Evolutionary conservation across 176 grass and related monocot genomes (phyloP).

Genomic region (Triticum urartu): DNA sequence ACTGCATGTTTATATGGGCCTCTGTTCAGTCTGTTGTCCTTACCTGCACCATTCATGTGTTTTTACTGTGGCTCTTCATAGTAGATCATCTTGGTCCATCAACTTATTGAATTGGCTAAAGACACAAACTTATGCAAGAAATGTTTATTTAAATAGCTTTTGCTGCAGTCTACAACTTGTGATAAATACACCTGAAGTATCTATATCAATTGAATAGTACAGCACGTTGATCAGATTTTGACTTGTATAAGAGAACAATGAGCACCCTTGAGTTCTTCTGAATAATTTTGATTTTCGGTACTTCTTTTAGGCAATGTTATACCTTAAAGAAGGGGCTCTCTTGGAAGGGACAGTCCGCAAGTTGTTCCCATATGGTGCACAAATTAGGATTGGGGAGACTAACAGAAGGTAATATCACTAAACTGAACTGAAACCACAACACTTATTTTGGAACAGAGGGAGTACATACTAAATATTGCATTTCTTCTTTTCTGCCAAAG

Average conservation of each 20-base stretch:
- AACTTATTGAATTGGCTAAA: background rate
- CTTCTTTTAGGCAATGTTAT: slow-evolving; percentile 55
- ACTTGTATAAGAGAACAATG: background rate
- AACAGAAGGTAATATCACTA: slow-evolving; percentile 65
- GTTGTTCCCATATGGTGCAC: slow-evolving; percentile 80
- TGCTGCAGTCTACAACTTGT: background rate
- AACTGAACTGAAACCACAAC: background rate
- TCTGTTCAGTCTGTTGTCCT: background rate
- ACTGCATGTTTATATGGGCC: slow-evolving; percentile 5
- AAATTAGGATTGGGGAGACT: slow-evolving; percentile 71
- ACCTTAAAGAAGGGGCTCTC: slow-evolving; percentile 77
- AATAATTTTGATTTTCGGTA: background rate
- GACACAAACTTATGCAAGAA: background rate
- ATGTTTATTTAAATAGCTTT: background rate
- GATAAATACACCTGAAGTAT: background rate
- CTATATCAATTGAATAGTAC: background rate
- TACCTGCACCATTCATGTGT: background rate
- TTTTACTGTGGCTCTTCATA: background rate
- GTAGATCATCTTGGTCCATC: background rate
- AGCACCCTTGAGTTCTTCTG: background rate
- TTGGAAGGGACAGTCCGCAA: slow-evolving; percentile 75
- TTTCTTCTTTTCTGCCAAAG: slow-evolving; percentile 25
- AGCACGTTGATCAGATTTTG: background rate
- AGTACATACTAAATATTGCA: background rate
- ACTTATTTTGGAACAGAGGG: no score